Evolutionary conservation across 495 filamentous ascomycete species (phyloP), one percentile per base, ranked within the genome.

Genomic region (Daldinia concentrica): DNA sequence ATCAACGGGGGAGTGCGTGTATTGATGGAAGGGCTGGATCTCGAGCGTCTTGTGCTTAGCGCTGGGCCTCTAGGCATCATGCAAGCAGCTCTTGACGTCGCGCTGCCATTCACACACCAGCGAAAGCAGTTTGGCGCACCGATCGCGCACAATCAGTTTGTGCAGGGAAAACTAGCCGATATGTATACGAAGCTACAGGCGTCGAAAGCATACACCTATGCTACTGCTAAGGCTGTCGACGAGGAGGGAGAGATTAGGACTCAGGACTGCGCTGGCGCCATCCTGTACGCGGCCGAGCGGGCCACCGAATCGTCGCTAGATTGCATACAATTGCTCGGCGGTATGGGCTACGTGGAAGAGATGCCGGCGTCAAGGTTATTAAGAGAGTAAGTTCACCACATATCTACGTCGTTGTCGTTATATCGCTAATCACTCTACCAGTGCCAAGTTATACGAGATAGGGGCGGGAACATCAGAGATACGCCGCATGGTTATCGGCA

Each of bases 261-360:
- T 0, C 91, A 95, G 78, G 96, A 99, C 81, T 98, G 95, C 79
- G 95, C 95, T 3, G 96, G 94, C 26, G 90, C 92, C 4, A 98
- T 99, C 58, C 81, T 98, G 59, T 97, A 97, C 81, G 95, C 95
- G 5, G 95, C 94, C 1, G 96, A 99, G 83, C 83, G 93, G 8
- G 95, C 95, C 1, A 98, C 94, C 2, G 93, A 98, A 80, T 92
- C 88, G 64, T 87, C 93, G 6, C 83, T 97, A 3, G 95, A 98
- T 78, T 91, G 91, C n/a, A 92, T 99, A 61, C 95, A 99, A 81
- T 83, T 97, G 32, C 86, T 99, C 80, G 95, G 95, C 30, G 95
- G 95, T 3, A 99, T 93, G 86, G 95, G 95, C 4, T 99, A 98
- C 79, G 86, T 95, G 70, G 97, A 98, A 80, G 95, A 99, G 83